Base-by-base conservation (phyloP, 73 alveolate genomes). In the Paramecium caudatum region DNA sequence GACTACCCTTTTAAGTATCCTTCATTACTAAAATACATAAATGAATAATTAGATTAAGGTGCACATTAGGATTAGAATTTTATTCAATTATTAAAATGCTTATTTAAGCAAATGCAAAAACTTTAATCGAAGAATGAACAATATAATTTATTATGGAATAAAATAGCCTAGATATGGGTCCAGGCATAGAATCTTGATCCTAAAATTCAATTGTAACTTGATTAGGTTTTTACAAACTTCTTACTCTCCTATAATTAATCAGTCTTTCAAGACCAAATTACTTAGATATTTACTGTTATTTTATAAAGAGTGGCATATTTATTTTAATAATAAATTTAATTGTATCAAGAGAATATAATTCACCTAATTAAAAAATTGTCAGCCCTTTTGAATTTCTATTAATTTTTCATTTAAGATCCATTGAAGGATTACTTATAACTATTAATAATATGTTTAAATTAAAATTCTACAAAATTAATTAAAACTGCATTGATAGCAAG, bases 1-100 rank as follows among this genome's bases (percentile, higher is more conserved):
- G 80, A 55, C n/a, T 55, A 55, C 80, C 80, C 80, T 55, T 55
- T 55, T 55, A 55, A 8, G 16, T 55, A 55, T 23, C 80, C 80
- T 19, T 16, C 7, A 55, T 55, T 55, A 55, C 15, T 55, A 55
- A 10, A 55, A 4, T 55, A 23, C 2, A 55, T 55, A 10, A 55
- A 55, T 23, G 27, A 55, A 55, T 55, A 55, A 55, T 55, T 55
- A 25, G n/a, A n/a, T n/a, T 21, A 55, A 55, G 46, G 2, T 12
- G 30, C 23, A 27, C 23, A 3, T 5, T 23, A 1, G 4, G 80
- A 55, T 23, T 16, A 55, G 30, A 12, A 55, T 27, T 23, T 23
- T 27, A 10, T 55, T 12, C 30, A 1, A 55, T 55, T 55, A 8
- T 3, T 55, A 23, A 55, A 55, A 8, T 10, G 30, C 10, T 19